Evolutionary conservation across 2,329 filamentous ascomycete genomes (phyloP).

Genomic region (Colletotrichum lindemuthianum): DNA sequence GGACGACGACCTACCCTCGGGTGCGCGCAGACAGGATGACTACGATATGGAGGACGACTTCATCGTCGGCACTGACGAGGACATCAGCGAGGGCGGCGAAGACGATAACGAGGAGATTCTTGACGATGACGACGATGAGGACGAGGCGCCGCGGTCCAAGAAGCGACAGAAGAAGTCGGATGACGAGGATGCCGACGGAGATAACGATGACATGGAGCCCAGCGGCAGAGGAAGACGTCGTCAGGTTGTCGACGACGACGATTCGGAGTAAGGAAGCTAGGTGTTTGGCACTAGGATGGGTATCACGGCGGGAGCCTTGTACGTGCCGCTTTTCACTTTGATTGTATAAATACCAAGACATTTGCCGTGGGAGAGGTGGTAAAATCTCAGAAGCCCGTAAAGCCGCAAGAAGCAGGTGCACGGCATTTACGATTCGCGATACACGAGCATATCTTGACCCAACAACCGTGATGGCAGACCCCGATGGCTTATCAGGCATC

Average conservation of each 20-base stretch:
- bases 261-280: slow-evolving; percentile 54
- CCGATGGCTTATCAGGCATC: neutral
- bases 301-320: neutral
- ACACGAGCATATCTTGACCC: no score
- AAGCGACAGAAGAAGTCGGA: slow-evolving; percentile 59
- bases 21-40: slow-evolving; percentile 71
- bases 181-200: slow-evolving; percentile 57
- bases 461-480: slow-evolving; percentile 2
- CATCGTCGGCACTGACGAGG: slow-evolving; percentile 78
- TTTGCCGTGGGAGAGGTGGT: slow-evolving; percentile 8
- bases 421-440: neutral
- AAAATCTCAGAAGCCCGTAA: neutral
- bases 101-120: slow-evolving; percentile 69
- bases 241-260: slow-evolving; percentile 69
- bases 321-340: neutral
- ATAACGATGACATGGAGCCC: slow-evolving; percentile 58
- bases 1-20: slow-evolving; percentile 75
- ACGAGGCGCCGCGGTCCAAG: slow-evolving; percentile 57
- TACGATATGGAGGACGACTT: slow-evolving; percentile 86
- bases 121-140: slow-evolving; percentile 63
- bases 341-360: slow-evolving; percentile 22
- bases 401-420: neutral
- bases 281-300: neutral
- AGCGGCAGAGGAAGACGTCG: slow-evolving; percentile 61
- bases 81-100: slow-evolving; percentile 67